Evolutionary conservation across 2,329 filamentous ascomycete species (phyloP).

Genomic region (Pestalotiopsis sp.): DNA sequence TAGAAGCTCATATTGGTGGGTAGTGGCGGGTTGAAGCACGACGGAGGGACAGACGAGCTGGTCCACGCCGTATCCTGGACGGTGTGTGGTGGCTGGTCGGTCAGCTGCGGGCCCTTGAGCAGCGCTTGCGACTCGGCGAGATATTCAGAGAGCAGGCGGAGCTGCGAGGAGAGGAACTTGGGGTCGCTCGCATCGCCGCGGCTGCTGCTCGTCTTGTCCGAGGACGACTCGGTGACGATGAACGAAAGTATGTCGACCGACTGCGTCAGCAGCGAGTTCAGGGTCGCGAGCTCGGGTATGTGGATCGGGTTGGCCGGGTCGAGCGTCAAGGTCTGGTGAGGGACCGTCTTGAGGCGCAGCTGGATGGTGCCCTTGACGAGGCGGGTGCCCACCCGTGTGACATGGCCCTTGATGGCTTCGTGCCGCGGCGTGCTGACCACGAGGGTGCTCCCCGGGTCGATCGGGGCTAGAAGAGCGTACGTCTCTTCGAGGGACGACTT

Average conservation of each 20-base stretch:
- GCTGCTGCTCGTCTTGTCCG: slow-evolving; percentile 35
- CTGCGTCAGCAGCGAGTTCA: slow-evolving; percentile 77
- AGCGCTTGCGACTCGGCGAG: slow-evolving; percentile 51
- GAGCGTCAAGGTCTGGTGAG: slow-evolving; percentile 48
- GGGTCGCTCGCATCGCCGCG: slow-evolving; percentile 35
- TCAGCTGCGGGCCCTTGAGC: slow-evolving; percentile 55
- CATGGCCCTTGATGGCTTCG: slow-evolving; percentile 87
- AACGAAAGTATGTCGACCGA: slow-evolving; percentile 82
- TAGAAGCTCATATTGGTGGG: slow-evolving; percentile 72
- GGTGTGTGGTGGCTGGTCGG: slow-evolving; percentile 24
- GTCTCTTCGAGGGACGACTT: slow-evolving; percentile 80
- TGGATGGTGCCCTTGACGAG: slow-evolving; percentile 86
- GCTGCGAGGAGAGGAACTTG: slow-evolving; percentile 59
- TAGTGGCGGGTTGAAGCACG: slow-evolving; percentile 36
- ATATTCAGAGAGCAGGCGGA: slow-evolving; percentile 55
- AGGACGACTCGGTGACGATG: slow-evolving; percentile 69
- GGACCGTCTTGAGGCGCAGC: slow-evolving; percentile 72
- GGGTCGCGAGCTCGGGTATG: slow-evolving; percentile 68
- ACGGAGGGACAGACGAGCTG: slow-evolving; percentile 29
- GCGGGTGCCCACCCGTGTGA: slow-evolving; percentile 86
- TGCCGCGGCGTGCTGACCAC: slow-evolving; percentile 85
- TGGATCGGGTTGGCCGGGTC: slow-evolving; percentile 51
- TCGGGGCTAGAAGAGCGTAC: slow-evolving; percentile 79
- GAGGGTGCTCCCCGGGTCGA: slow-evolving; percentile 83
- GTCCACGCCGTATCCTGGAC: slow-evolving; percentile 23